These are phyloP conservation scores for Peronospora belbahrii DNA, from an alignment of 352 stramenopile species.

Conservation along the genomic window DNA sequence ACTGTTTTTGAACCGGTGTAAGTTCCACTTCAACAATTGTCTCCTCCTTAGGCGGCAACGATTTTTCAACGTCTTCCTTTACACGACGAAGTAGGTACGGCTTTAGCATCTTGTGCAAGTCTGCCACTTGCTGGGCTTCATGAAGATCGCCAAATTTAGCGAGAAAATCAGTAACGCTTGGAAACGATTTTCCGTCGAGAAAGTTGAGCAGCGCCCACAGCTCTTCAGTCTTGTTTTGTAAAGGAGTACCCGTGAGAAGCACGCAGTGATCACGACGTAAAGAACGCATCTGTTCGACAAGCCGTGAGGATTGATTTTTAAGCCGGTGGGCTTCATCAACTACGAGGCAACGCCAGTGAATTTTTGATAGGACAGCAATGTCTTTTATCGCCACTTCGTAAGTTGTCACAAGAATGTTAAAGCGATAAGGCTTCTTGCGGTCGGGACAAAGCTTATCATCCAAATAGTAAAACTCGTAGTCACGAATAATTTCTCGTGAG, in stretches of 20 bases:
- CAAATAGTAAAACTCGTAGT: conserved; percentile 93
- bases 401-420: conserved; percentile 87
- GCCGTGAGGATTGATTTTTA: conserved; percentile 81
- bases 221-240: conserved; percentile 98
- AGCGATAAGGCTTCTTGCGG: conserved; percentile 83
- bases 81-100: conserved; percentile 83
- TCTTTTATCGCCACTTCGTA: conserved; percentile 89
- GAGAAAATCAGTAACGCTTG: conserved; percentile 90
- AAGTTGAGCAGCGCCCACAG: conserved; percentile 99
- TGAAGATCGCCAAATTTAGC: conserved; percentile 87
- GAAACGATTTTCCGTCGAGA: conserved; percentile 91
- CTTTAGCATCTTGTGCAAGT: conserved; percentile 88
- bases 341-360: conserved; percentile 88
- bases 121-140: conserved; percentile 81
- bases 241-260: conserved; percentile 76
- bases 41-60: conserved; percentile 82
- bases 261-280: conserved; percentile 78
- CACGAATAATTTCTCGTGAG: conserved; percentile 89
- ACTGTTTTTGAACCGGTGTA: conserved; percentile 87
- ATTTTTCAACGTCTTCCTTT: conserved; percentile 89
- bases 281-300: conserved; percentile 82
- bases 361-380: conserved; percentile 90
- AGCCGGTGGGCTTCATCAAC: conserved; percentile 87
- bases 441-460: conserved; percentile 57
- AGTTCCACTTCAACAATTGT: conserved; percentile 89